Conservation (phyloP, 345 rosid species). For the Boechera retrofracta region DNA sequence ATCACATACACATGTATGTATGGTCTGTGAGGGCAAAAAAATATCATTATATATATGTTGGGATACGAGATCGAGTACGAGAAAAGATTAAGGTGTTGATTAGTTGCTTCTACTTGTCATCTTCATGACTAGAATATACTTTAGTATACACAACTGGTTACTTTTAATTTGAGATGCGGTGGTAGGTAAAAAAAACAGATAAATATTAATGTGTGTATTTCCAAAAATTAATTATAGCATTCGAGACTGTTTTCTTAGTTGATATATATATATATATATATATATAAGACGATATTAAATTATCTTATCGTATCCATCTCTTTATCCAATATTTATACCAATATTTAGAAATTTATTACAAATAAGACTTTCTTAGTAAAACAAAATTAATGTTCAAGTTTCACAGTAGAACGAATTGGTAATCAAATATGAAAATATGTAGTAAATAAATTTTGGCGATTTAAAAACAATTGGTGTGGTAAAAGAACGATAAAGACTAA, state of each 20-base stretch:
- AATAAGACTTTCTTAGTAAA: background rate
- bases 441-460: background rate
- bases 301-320: background rate
- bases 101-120: constrained; percentile 14
- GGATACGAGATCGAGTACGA: constrained; percentile 28
- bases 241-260: background rate
- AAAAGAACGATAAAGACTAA: background rate
- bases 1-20: background rate
- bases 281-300: background rate
- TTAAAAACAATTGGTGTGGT: background rate
- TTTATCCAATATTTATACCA: background rate
- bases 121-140: background rate
- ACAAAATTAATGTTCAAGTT: background rate
- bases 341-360: background rate
- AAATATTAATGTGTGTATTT: background rate
- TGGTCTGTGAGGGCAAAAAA: background rate
- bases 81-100: constrained; percentile 17
- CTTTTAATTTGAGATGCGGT: constrained; percentile 13
- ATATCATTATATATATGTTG: background rate
- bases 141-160: background rate
- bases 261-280: background rate
- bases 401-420: background rate
- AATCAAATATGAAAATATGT: background rate
- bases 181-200: background rate
- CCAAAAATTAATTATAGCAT: background rate